A percentile compares a stretch with the other conserved stretches of the same genome.
These are phyloP conservation scores for Aspergillus japonicus DNA, from an alignment of 2,329 filamentous ascomycete species.

Conservation along the genomic window DNA sequence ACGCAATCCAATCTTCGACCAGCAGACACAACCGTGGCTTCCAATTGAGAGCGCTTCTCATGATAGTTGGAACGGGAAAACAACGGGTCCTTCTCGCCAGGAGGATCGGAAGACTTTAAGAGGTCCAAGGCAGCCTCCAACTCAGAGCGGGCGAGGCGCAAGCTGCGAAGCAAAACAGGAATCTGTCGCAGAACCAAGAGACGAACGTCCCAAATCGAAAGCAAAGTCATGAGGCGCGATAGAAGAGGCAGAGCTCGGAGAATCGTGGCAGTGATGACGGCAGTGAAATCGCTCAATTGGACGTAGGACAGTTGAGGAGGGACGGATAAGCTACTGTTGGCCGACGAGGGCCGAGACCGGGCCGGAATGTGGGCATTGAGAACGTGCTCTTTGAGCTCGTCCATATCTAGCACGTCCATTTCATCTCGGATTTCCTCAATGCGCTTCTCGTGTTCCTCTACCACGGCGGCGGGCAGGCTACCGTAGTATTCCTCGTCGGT, in stretches of 20 bases:
- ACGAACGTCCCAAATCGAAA: conserved; percentile 76
- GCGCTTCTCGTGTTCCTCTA: conserved; percentile 68
- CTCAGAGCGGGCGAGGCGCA: conserved; percentile 48
- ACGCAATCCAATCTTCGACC: conserved; percentile 77
- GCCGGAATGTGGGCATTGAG: conserved; percentile 74
- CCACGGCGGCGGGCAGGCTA: conserved; percentile 63
- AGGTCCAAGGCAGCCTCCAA: conserved; percentile 36
- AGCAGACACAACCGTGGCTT: conserved; percentile 66
- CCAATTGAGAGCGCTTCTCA: conserved; percentile 55
- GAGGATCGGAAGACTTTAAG: conserved; percentile 26
- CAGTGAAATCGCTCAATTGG: conserved; percentile 83
- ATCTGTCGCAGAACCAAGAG: conserved; percentile 72
- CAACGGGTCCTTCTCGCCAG: conserved; percentile 26
- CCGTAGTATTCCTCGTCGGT: conserved; percentile 59
- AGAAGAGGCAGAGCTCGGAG: conserved; percentile 83
- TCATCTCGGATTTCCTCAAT: conserved; percentile 67
- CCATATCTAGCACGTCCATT: conserved; percentile 45
- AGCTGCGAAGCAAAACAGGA: conserved; percentile 63
- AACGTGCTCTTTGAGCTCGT: conserved; percentile 87
- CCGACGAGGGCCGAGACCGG: conserved; percentile 54
- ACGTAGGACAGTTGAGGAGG: conserved; percentile 54
- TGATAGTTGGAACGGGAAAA: conserved; percentile 42
- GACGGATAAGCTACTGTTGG: conserved; percentile 46
- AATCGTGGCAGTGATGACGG: conserved; percentile 85
- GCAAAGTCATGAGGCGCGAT: conserved; percentile 68